These are phyloP conservation scores for Entomortierella chlamydospora DNA, from an alignment of 192 early-diverging fungal genomes.

Conservation along the genomic window DNA sequence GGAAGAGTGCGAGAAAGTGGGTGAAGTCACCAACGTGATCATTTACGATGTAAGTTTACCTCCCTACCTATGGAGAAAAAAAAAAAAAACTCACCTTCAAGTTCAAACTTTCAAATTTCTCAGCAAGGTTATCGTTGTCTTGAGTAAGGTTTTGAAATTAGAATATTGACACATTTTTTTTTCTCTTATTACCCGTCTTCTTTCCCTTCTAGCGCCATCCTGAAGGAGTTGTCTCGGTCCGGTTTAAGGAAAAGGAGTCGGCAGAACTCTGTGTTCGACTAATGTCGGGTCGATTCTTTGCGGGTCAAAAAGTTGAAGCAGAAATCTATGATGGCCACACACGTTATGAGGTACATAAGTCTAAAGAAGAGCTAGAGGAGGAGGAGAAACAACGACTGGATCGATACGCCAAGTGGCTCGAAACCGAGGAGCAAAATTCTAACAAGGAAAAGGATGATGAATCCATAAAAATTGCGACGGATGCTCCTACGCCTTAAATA, in stretches of 20 bases:
- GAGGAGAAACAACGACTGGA: conserved; percentile 83
- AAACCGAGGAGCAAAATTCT: conserved; percentile 55
- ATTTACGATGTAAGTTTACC: conserved; percentile 87
- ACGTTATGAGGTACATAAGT: conserved; percentile 73
- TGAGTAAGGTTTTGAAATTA: neutral
- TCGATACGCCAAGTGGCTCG: conserved; percentile 92
- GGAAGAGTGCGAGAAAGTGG: conserved; percentile 92
- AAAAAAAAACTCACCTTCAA: too few species aligned
- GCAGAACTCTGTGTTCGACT: conserved; percentile 85
- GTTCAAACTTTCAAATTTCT: too few species aligned
- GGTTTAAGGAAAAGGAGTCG: conserved; percentile 84
- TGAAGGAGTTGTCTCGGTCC: conserved; percentile 89
- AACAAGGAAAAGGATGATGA: neutral
- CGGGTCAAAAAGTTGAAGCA: conserved; percentile 81
- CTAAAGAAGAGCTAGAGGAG: conserved; percentile 74
- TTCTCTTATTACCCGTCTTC: too few species aligned
- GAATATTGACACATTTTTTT: too few species aligned
- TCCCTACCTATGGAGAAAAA: neutral
- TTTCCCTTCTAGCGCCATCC: conserved; percentile 78
- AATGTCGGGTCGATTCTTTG: conserved; percentile 95
- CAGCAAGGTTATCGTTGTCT: too few species aligned
- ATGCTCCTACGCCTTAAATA: conserved; percentile 32
- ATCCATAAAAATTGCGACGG: conserved; percentile 14
- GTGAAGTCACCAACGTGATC: conserved; percentile 93
- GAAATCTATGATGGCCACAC: conserved; percentile 86